Evolutionary conservation across 2,329 filamentous ascomycete species (phyloP).

Genomic region (Xylaria sp.): DNA sequence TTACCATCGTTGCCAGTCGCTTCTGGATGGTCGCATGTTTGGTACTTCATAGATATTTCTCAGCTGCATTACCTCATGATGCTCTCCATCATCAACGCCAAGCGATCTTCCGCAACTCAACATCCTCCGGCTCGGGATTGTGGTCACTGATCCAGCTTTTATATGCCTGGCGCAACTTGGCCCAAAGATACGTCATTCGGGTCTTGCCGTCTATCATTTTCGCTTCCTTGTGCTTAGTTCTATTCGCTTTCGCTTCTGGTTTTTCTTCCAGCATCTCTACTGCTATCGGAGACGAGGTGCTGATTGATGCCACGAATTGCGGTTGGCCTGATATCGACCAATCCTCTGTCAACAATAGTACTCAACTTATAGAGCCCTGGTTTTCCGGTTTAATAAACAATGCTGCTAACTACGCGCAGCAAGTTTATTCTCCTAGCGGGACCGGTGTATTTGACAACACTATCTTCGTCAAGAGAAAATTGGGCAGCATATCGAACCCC

Average conservation of each 20-base stretch:
- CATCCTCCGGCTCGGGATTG: constrained; percentile 1
- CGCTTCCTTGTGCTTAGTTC: not conserved
- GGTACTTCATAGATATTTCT: not conserved
- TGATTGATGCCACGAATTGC: not conserved
- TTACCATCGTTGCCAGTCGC: constrained; percentile 16
- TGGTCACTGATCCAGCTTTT: not conserved
- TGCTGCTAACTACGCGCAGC: constrained; percentile 33
- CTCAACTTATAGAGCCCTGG: not conserved
- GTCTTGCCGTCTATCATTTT: not conserved
- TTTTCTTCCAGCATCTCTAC: not conserved
- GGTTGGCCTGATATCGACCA: not conserved
- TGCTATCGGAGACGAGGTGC: not conserved
- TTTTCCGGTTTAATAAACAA: not conserved
- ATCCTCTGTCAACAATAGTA: not conserved
- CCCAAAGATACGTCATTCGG: not conserved
- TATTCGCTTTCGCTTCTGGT: not conserved
- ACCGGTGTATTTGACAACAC: not conserved
- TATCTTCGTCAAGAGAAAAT: constrained; percentile 8
- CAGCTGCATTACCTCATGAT: not conserved
- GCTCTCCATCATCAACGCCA: constrained; percentile 25
- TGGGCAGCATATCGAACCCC: not conserved
- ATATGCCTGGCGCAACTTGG: not conserved
- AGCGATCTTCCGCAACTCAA: constrained; percentile 20
- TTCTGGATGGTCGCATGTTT: constrained; percentile 20
- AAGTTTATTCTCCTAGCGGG: constrained; percentile 23